A percentile compares a stretch with the other conserved stretches of the same genome.
Conservation (phyloP, 2,329 filamentous ascomycete genomes). For the Cladosporium sphaerospermum region DNA sequence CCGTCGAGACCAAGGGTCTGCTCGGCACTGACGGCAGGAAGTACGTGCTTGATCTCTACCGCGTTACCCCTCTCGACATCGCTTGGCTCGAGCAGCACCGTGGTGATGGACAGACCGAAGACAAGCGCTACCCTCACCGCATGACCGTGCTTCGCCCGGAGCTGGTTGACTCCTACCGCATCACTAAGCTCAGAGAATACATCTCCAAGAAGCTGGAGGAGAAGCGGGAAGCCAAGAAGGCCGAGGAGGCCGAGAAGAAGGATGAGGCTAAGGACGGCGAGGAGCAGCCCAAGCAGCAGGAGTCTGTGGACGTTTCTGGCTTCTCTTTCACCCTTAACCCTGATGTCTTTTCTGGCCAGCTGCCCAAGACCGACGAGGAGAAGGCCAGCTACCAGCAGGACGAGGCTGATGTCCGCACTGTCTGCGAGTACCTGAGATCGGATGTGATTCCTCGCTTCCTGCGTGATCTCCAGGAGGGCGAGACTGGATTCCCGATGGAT, state of each 20-base stretch:
- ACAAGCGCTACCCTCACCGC: conserved; percentile 73
- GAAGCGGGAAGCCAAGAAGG: conserved; percentile 41
- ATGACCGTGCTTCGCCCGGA: conserved; percentile 94
- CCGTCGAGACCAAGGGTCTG: conserved; percentile 96
- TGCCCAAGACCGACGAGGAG: conserved; percentile 83
- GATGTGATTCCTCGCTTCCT: conserved; percentile 79
- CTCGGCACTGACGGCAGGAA: conserved; percentile 93
- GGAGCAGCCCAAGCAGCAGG: conserved; percentile 40
- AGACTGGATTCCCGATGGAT: conserved; percentile 97
- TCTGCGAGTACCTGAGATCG: conserved; percentile 69
- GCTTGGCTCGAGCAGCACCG: conserved; percentile 78
- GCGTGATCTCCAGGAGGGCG: conserved; percentile 80
- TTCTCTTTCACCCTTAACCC: conserved; percentile 90
- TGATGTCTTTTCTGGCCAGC: conserved; percentile 89
- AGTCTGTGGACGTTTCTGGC: conserved; percentile 75
- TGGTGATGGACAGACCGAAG: conserved; percentile 44
- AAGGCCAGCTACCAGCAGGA: conserved; percentile 77
- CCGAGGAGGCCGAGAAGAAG: conserved; percentile 15
- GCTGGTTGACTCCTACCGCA: conserved; percentile 78
- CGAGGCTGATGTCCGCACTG: conserved; percentile 79
- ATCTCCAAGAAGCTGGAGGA: conserved; percentile 71
- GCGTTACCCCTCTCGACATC: conserved; percentile 86
- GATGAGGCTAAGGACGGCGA: conserved; percentile 24
- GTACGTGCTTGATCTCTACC: conserved; percentile 95
- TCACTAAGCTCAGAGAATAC: conserved; percentile 82